A percentile compares a stretch with the other conserved stretches of the same genome.
phyloP scores from a whole-genome alignment of 1,284 basidiomycete species.

The Ceratorhiza oryzae-sativae region DNA sequence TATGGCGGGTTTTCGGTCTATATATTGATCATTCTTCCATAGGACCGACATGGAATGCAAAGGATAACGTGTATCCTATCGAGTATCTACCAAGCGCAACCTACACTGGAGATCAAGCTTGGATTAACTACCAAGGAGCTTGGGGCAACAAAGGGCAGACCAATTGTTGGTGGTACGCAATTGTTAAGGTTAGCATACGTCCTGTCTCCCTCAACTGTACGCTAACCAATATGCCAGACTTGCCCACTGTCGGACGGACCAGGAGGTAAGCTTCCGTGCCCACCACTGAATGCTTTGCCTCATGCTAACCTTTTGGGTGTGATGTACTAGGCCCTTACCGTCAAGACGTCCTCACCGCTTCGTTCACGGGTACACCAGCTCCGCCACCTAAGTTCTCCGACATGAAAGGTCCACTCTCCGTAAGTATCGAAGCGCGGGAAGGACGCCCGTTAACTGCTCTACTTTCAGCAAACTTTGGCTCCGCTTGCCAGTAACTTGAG shows the following conservation, averaged over 20 bases:
- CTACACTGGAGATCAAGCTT: conserved; percentile 27
- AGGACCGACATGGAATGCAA: conserved; percentile 29
- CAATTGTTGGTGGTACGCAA: conserved; percentile 35
- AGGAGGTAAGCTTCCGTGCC: conserved; percentile 1
- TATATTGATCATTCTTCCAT: background rate
- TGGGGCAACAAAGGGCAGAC: conserved; percentile 35
- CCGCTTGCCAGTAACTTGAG: conserved; percentile 6
- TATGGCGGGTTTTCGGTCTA: background rate
- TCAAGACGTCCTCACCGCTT: conserved; percentile 27
- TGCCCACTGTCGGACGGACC: conserved; percentile 28
- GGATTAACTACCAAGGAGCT: conserved; percentile 32
- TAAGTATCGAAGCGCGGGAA: background rate
- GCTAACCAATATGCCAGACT: background rate
- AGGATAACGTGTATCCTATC: conserved; percentile 33
- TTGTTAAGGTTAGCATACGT: conserved; percentile 7
- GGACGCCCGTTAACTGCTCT: background rate
- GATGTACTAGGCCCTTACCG: conserved; percentile 23
- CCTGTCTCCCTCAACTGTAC: background rate
- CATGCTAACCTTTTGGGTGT: background rate
- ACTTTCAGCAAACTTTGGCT: conserved; percentile 23
- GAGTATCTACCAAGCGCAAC: conserved; percentile 14
- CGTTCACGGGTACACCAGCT: background rate
- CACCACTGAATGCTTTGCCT: background rate
- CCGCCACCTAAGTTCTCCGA: conserved; percentile 22
- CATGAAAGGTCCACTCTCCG: conserved; percentile 29